Evolutionary conservation across 2,329 filamentous ascomycete genomes (phyloP), one percentile per base, ranked within the genome.

Genomic region (Neonectria punicea): DNA sequence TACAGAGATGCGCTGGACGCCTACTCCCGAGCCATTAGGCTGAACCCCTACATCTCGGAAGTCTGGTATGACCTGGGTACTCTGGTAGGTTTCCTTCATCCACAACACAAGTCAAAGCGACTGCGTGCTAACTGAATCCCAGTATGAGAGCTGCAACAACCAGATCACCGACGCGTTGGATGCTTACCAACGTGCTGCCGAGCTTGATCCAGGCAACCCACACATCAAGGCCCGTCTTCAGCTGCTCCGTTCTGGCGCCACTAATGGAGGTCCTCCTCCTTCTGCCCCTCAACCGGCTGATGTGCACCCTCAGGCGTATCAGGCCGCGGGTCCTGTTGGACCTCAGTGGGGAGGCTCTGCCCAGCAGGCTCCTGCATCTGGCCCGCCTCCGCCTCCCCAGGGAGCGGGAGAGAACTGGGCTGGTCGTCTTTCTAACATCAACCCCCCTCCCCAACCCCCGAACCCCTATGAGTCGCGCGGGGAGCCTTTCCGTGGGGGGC

Each of bases 111-210:
- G 9, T 50, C 10, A 6, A 16, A 13, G 32, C 49, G 36, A 14
- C 32, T 5, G 7, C 28, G 43, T 56, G 56, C 78, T 84, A 70
- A 84, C 75, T 50, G 51, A 39, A 22, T 41, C 30, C 18, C 72
- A 97, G 92, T 99, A 99, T 76, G 96, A 99, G 80, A 97, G 94
- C 28, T 99, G 96, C 81, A 98, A 99, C 85, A 98, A 98, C 82
- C 96, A 99, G 81, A 97, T 97, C 63, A 93, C 90, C 57, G 96
- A 99, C 83, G 96, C 96, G 1, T 86, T 98, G 49, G 96, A 99
- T 79, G 96, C 96, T 6, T 99, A 98, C 78, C 92, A 95, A 75
- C 89, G 96, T 71, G 96, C 96, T 44, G 94, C 94, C 39, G 96
- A 99, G 78, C 88, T 99, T 69, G 96, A 99, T 77, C 95, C 96